These are phyloP conservation scores for Zarea fungicola DNA, from an alignment of 2,329 filamentous ascomycete species.

Conservation along the genomic window DNA sequence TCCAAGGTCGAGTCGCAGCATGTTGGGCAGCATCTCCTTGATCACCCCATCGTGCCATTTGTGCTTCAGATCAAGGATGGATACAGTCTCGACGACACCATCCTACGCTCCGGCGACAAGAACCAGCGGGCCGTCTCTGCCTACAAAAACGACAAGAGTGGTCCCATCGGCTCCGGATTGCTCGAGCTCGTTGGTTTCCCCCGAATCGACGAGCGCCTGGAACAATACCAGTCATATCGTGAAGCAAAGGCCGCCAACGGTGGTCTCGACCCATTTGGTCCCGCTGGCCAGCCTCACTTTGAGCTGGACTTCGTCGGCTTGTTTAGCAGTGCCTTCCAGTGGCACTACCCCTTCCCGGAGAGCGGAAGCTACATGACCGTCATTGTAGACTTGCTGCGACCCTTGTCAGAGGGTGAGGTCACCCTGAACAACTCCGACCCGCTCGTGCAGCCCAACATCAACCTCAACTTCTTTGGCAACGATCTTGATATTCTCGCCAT, in stretches of 20 bases:
- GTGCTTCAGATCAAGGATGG: slow-evolving; percentile 30
- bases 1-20: slow-evolving; percentile 52
- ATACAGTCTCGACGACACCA: slow-evolving; percentile 33
- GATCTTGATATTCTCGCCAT: slow-evolving; percentile 53
- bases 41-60: slow-evolving; percentile 46
- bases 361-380: slow-evolving; percentile 50
- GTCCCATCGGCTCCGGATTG: slow-evolving; percentile 36
- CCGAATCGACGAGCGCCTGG: slow-evolving; percentile 49
- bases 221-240: slow-evolving; percentile 43
- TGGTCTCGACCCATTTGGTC: slow-evolving; percentile 48
- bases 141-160: slow-evolving; percentile 34
- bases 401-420: slow-evolving; percentile 37
- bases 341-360: slow-evolving; percentile 37
- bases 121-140: slow-evolving; percentile 29
- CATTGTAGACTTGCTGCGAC: slow-evolving; percentile 43
- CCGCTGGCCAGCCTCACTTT: slow-evolving; percentile 54
- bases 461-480: slow-evolving; percentile 55
- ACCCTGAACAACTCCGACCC: slow-evolving; percentile 52
- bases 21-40: slow-evolving; percentile 60
- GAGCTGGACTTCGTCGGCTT: slow-evolving; percentile 58
- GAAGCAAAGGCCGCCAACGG: slow-evolving; percentile 36
- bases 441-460: slow-evolving; percentile 52
- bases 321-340: slow-evolving; percentile 47
- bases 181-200: slow-evolving; percentile 51
- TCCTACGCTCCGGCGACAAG: slow-evolving; percentile 32